Evolutionary conservation across 164 flowering plant genomes (phyloP), one percentile per base, ranked within the genome.

Genomic region (Houttuynia cordata): DNA sequence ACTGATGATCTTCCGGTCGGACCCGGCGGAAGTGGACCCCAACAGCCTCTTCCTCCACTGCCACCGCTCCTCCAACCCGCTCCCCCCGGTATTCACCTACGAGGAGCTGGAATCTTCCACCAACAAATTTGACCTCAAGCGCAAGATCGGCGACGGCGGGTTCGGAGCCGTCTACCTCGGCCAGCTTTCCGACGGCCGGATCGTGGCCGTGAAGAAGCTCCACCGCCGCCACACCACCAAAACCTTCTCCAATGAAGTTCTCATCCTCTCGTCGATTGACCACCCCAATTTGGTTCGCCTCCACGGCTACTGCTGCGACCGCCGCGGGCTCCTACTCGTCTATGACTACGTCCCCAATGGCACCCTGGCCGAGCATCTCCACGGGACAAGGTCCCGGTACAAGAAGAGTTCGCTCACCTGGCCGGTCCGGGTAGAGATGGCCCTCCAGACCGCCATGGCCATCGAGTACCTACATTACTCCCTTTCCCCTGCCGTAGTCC

Each of bases 111-210:
- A 87, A 19, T 13, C 70, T 3, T 73, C 95, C 18, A 87, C 98
- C 18, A 81, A 85, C 45, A 51, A 53, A 10, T 92, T 92, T 76
- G 90, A 87, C 69, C 71, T 81, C 1, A 84, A 76, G 51, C 80
- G 92, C 40, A 88, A 87, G 61, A 75, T 89, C 56, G 98, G 98
- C 13, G 95, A 88, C 55, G 98, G 98, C 0, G 98, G 96, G n/a
- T 92, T 88, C 63, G 98, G 98, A 1, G 84, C 93, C 0, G 98
- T 92, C 1, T 92, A 73, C 57, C 50, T 88, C 8, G 96, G 87
- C 10, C 85, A 80, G 25, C 83, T 92, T 37, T 0, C 1, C 19
- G 89, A 87, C 57, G 81, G 81, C 10, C 68, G 82, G 7, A 51
- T 81, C 51, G 85, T 84, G 1, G 98, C 98, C n/a, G 91, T 92